Evolutionary conservation across 371 early-diverging fungal genomes (phyloP), one percentile per base, ranked within the genome.

Genomic region (Lichtheimia corymbifera): DNA sequence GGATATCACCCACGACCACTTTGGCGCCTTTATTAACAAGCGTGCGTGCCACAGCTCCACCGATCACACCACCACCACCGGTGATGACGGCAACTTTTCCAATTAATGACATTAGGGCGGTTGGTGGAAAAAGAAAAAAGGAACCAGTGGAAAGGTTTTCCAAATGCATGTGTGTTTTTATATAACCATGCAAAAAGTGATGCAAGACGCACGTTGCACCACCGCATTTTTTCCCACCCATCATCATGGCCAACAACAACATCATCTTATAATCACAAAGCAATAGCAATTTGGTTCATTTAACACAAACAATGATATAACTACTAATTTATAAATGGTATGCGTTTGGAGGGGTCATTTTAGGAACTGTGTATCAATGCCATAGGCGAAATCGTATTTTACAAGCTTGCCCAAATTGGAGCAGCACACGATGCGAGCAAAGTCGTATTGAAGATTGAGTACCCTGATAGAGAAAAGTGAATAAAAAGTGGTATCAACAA

Each of bases 391-490:
- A 66, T 94, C 92, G 86, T 91, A 93, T 20, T 92, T 80, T 30
- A 89, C 82, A 53, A 94, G 90, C 68, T 85, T 86, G 55, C 82
- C 84, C 53, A 93, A 88, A 73, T 94, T 89, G 14, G 91, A 88
- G 62, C 93, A 92, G 35, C 88, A 87, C 17, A 96, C 85, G 49
- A 97, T 92, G 65, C 88, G 85, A 40, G 88, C 78, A 56, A 79
- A 80, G 65, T 94, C 92, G 66, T 93, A 89, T 68, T 91, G 91
- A 17, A 96, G 72, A 70, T 94, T 93, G 62, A 96, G 90, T 4
- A 97, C 91, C 61, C 96, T 47, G 14, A 22, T 7, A 18, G n/a
- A 17, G 18, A 90, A 66, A 76, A 27, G 18, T 44, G 27, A 30
- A 58, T 35, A 24, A 9, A 13, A 27, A 14, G n/a, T 43, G 2